Conservation (phyloP, 768 basidiomycete genomes). For the Mycena latifolia region DNA sequence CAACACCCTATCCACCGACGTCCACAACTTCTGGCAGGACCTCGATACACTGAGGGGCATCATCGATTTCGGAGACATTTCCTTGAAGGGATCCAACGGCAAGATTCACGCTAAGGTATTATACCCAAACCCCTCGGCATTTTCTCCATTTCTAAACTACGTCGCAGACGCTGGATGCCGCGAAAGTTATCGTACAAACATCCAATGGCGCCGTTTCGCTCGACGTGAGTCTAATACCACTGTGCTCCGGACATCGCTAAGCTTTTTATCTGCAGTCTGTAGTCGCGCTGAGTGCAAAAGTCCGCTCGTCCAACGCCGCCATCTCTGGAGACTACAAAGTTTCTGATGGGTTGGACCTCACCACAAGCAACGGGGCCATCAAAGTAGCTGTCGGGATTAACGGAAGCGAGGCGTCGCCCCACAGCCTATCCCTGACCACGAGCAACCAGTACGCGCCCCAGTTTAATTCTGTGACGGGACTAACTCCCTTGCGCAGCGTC, state of each 20-base stretch:
- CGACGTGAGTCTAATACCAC: constrained; percentile 14
- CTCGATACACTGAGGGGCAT: constrained; percentile 49
- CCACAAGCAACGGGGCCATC: constrained; percentile 58
- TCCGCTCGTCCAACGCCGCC: constrained; percentile 50
- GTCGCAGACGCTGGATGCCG: constrained; percentile 39
- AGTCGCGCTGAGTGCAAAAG: constrained; percentile 38
- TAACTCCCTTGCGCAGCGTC: constrained; percentile 40
- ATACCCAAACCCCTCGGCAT: constrained; percentile 15
- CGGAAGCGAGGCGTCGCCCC: constrained; percentile 40
- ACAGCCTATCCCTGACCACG: constrained; percentile 49
- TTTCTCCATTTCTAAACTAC: neutral
- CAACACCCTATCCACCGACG: constrained; percentile 56
- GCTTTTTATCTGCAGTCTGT: constrained; percentile 45
- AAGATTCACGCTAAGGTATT: constrained; percentile 48
- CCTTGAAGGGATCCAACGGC: constrained; percentile 51
- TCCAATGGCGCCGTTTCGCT: constrained; percentile 37
- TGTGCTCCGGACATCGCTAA: neutral
- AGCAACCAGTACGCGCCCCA: constrained; percentile 56
- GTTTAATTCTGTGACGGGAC: neutral
- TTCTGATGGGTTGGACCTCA: constrained; percentile 49
- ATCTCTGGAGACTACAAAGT: constrained; percentile 59
- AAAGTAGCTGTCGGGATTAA: constrained; percentile 51
- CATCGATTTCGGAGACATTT: constrained; percentile 52
- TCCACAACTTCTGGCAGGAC: constrained; percentile 53
- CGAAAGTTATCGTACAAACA: constrained; percentile 35